Evolutionary conservation across 1,284 basidiomycete species (phyloP).

Genomic region (Anthracocystis walkeri): DNA sequence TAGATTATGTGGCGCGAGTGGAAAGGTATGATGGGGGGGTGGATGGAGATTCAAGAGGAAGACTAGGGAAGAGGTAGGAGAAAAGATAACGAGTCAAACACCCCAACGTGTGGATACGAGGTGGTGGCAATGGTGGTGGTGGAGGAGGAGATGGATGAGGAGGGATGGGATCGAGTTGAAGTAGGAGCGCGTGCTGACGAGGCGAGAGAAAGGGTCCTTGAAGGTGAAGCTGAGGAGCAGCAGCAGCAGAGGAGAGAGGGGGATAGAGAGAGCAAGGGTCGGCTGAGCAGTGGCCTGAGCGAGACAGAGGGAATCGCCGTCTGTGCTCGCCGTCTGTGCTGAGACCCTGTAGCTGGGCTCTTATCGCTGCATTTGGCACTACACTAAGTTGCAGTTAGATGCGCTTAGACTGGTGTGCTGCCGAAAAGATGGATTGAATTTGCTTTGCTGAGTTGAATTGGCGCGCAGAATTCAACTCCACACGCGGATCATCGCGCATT

Average conservation of each 20-base stretch:
- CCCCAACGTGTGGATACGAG: constrained; percentile 14
- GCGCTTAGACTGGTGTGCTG: constrained; percentile 24
- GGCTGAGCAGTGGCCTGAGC: constrained; percentile 34
- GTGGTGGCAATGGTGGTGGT: constrained; percentile 19
- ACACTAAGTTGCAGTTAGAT: neutral
- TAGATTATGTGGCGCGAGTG: neutral
- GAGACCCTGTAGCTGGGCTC: neutral
- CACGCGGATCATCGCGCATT: constrained; percentile 41
- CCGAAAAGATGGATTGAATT: constrained; percentile 4
- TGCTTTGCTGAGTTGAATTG: constrained; percentile 26
- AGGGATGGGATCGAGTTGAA: constrained; percentile 16
- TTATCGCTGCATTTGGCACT: constrained; percentile 8
- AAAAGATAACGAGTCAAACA: constrained; percentile 15
- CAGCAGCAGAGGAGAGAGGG: constrained; percentile 1
- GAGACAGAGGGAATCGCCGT: constrained; percentile 3
- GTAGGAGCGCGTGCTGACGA: constrained; percentile 28
- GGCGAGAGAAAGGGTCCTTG: constrained; percentile 10
- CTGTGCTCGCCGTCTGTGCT: too few relatives aligned
- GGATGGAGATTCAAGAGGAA: neutral
- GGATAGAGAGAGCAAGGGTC: constrained; percentile 12
- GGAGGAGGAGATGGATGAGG: constrained; percentile 14
- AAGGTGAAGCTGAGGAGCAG: neutral
- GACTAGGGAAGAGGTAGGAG: constrained; percentile 3
- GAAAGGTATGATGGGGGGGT: neutral
- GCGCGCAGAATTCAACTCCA: constrained; percentile 35